phyloP scores from a whole-genome alignment of 2,329 filamentous ascomycete genomes.

The Penicillium sp. region DNA sequence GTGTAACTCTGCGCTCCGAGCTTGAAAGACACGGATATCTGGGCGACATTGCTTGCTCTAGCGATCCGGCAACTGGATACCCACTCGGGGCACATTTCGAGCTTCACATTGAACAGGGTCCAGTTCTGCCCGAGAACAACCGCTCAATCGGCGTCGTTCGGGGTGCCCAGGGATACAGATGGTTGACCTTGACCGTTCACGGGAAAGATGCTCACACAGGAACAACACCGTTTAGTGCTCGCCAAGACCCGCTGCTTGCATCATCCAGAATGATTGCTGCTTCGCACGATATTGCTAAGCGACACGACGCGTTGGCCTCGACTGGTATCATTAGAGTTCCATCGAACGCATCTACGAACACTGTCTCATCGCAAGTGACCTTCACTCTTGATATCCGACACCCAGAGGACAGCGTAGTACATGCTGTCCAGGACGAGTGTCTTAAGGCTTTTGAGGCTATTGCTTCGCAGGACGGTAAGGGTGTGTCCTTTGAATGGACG shows the following conservation, averaged over 20 bases:
- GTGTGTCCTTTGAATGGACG: constrained; percentile 52
- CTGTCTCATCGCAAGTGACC: constrained; percentile 61
- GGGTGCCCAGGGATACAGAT: constrained; percentile 68
- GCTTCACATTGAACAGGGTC: constrained; percentile 77
- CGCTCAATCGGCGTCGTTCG: constrained; percentile 65
- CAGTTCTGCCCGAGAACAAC: constrained; percentile 62
- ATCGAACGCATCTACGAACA: constrained; percentile 64
- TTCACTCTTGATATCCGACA: constrained; percentile 67
- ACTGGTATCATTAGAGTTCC: constrained; percentile 64
- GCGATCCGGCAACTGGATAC: constrained; percentile 43
- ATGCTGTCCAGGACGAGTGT: constrained; percentile 55
- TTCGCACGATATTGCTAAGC: constrained; percentile 59
- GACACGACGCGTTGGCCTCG: constrained; percentile 58
- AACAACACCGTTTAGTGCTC: constrained; percentile 62
- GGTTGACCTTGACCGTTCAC: constrained; percentile 63
- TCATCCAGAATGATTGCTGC: constrained; percentile 64
- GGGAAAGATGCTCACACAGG: constrained; percentile 69
- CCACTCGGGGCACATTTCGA: constrained; percentile 76
- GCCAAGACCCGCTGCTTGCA: constrained; percentile 64
- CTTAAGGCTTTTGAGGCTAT: constrained; percentile 56
- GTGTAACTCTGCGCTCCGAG: constrained; percentile 60
- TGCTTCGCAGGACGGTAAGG: constrained; percentile 54
- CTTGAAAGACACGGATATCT: constrained; percentile 67
- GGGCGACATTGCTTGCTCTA: constrained; percentile 54
- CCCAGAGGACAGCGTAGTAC: constrained; percentile 54